A percentile compares a stretch with the other conserved stretches of the same genome.
Conservation (phyloP, 1,139 yeast genomes). For the Diutina pseudorugosa region DNA sequence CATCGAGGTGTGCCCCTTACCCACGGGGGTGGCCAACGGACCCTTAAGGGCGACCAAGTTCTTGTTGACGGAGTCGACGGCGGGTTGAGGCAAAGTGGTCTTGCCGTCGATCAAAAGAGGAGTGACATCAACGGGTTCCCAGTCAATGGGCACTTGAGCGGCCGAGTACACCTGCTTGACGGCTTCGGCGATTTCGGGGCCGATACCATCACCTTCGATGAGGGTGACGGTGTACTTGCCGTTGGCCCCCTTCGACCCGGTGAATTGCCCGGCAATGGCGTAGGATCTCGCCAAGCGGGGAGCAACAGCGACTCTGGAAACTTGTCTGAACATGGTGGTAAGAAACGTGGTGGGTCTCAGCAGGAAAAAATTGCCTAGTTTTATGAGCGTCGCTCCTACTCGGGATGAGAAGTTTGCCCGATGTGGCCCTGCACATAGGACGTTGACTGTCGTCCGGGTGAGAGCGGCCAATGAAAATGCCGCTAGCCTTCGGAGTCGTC, state of each 20-base stretch:
- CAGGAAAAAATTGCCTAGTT: not conserved
- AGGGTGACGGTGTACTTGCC: slow-evolving; percentile 87
- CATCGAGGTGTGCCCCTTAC: slow-evolving; percentile 96
- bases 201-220: slow-evolving; percentile 98
- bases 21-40: slow-evolving; percentile 95
- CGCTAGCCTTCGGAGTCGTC: not conserved
- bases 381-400: not conserved
- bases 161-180: slow-evolving; percentile 87
- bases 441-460: not conserved
- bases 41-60: slow-evolving; percentile 95
- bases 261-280: slow-evolving; percentile 35
- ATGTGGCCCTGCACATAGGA: not conserved
- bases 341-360: not conserved
- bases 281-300: slow-evolving; percentile 35
- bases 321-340: slow-evolving; percentile 29
- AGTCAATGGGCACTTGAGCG: slow-evolving; percentile 88
- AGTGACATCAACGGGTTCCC: slow-evolving; percentile 96
- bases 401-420: slow-evolving; percentile 1
- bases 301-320: slow-evolving; percentile 21
- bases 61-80: slow-evolving; percentile 84
- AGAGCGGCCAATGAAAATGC: not conserved
- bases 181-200: slow-evolving; percentile 87
- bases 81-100: slow-evolving; percentile 87
- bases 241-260: slow-evolving; percentile 32
- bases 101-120: slow-evolving; percentile 87